Percentiles rank a stretch among this genome's conserved stretches.
phyloP scores from a whole-genome alignment of 148 eudicot genomes.

The Rhododendron williamsianum region DNA sequence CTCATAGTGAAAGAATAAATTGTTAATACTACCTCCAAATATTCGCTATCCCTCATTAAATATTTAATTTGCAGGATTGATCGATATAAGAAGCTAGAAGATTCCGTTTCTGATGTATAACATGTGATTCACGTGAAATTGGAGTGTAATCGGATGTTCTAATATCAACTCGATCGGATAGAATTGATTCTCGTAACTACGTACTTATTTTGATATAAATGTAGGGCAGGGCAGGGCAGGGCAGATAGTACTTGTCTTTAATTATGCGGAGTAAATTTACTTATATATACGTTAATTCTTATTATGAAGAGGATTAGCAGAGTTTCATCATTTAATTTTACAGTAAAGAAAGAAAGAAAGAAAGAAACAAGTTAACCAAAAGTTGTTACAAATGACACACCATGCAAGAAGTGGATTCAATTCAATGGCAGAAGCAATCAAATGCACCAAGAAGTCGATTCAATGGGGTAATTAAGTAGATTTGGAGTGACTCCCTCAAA shows the following conservation, averaged over 20 bases:
- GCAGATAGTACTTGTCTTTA: neutral
- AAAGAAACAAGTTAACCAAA: neutral
- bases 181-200: neutral
- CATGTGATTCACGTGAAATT: neutral
- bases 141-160: neutral
- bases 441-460: neutral
- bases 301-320: neutral
- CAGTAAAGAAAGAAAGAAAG: neutral
- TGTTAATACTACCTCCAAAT: neutral
- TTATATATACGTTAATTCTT: neutral
- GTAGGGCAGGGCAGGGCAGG: neutral
- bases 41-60: neutral
- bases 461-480: neutral
- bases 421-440: neutral
- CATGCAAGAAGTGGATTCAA: no score
- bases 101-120: neutral
- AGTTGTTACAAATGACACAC: neutral
- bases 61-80: neutral
- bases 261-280: neutral
- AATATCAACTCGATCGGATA: no score
- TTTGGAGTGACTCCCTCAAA: no score
- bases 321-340: neutral
- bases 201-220: neutral
- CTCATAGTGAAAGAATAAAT: neutral
- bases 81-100: neutral